These are phyloP conservation scores for Syncephalastrum contaminatum DNA, from an alignment of 371 early-diverging fungal genomes.

Conservation along the genomic window DNA sequence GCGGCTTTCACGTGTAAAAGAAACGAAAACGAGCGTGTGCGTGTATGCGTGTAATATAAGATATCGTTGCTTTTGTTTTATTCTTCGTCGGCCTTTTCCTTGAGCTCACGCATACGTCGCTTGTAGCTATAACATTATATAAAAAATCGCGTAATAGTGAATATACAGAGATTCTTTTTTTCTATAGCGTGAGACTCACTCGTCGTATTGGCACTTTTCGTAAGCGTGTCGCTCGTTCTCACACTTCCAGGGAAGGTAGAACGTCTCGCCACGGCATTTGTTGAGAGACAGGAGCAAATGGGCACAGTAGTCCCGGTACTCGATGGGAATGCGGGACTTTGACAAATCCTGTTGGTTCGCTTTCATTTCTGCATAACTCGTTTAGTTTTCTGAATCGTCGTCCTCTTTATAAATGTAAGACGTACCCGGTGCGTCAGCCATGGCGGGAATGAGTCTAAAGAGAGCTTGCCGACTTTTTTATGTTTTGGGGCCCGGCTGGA, in stretches of 20 bases:
- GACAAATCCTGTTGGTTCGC: constrained; percentile 85
- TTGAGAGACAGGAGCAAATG: constrained; percentile 87
- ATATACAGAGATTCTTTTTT: neutral
- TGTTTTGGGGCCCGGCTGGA: no score
- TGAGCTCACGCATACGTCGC: constrained; percentile 20
- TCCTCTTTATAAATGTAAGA: no score
- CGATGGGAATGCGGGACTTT: constrained; percentile 81
- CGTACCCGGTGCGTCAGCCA: no score
- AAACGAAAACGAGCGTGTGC: constrained; percentile 8
- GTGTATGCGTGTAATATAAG: neutral
- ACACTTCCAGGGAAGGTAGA: constrained; percentile 93
- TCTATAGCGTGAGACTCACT: constrained; percentile 55
- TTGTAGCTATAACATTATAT: constrained; percentile 13
- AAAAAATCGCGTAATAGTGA: constrained; percentile 2
- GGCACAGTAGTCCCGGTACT: constrained; percentile 93
- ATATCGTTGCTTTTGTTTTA: constrained; percentile 8
- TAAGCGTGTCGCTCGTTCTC: constrained; percentile 86
- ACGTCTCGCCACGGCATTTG: constrained; percentile 85
- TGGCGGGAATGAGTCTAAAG: no score
- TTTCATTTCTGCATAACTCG: constrained; percentile 10
- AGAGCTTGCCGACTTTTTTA: no score
- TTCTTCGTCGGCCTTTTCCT: constrained; percentile 16
- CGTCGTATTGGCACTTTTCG: constrained; percentile 96
- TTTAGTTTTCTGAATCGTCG: no score
- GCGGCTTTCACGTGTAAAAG: constrained; percentile 25